Percentiles rank a stretch among this genome's conserved stretches.
phyloP scores from a whole-genome alignment of 192 early-diverging fungal species.

The Backusella tuberculispora region DNA sequence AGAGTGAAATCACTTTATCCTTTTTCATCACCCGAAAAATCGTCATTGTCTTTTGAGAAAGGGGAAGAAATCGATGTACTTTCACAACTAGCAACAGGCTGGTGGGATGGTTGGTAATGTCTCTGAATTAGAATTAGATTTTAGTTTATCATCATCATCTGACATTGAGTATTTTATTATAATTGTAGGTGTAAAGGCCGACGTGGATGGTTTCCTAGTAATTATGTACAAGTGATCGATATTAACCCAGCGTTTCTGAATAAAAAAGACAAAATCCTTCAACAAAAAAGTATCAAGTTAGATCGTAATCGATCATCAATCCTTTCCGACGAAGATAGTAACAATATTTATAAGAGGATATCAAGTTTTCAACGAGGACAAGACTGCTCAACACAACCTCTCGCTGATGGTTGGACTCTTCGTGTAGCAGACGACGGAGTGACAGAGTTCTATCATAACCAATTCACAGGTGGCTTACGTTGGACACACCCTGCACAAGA shows the following conservation, averaged over 20 bases:
- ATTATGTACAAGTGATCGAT: conserved; percentile 72
- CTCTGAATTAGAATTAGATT: neutral
- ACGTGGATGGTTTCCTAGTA: conserved; percentile 92
- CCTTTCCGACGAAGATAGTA: conserved; percentile 8
- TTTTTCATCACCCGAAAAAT: conserved; percentile 78
- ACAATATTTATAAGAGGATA: conserved; percentile 19
- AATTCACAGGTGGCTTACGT: conserved; percentile 41
- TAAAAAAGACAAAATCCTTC: neutral
- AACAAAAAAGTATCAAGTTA: neutral
- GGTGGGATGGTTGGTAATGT: conserved; percentile 90
- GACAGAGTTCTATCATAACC: conserved; percentile 43
- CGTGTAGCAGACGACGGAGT: conserved; percentile 40
- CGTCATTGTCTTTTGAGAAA: conserved; percentile 79
- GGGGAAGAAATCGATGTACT: conserved; percentile 92
- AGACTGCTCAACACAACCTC: neutral
- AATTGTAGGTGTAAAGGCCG: conserved; percentile 59
- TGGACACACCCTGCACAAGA: conserved; percentile 37
- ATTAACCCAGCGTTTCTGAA: conserved; percentile 13
- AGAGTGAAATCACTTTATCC: conserved; percentile 81
- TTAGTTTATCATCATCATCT: neutral
- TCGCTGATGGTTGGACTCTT: conserved; percentile 32
- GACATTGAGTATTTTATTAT: neutral
- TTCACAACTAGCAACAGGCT: conserved; percentile 88
- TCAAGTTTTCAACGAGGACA: conserved; percentile 8
- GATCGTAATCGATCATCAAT: neutral